Evolutionary conservation across 768 basidiomycete species (phyloP).

Genomic region (Infundibulicybe gibba): DNA sequence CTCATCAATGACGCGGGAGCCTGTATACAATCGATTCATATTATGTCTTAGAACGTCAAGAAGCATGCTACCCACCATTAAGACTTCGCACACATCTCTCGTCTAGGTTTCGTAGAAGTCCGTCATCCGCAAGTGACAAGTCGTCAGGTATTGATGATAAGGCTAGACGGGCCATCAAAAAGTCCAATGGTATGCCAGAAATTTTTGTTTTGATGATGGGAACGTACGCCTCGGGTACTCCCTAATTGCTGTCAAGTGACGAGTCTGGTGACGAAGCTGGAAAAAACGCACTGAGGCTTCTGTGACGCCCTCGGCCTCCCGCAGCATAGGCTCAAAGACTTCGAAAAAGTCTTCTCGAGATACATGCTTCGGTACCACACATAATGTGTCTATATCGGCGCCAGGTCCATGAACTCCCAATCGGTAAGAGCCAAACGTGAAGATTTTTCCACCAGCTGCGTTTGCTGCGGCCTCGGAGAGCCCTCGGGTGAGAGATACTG

Average conservation of each 20-base stretch:
- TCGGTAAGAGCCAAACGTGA: conserved; percentile 97
- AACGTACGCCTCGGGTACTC: conserved; percentile 95
- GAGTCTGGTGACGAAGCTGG: neutral
- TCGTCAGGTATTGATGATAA: conserved; percentile 90
- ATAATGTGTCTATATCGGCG: conserved; percentile 96
- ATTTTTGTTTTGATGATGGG: conserved; percentile 93
- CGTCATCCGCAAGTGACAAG: conserved; percentile 86
- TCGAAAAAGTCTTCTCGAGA: conserved; percentile 95
- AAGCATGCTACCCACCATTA: conserved; percentile 57
- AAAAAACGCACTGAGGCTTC: conserved; percentile 78
- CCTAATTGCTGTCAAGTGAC: conserved; percentile 41
- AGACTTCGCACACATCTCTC: conserved; percentile 94
- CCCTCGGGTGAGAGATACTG: conserved; percentile 73
- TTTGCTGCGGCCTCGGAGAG: conserved; percentile 85
- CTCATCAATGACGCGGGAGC: conserved; percentile 94
- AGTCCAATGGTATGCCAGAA: conserved; percentile 88
- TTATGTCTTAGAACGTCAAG: neutral
- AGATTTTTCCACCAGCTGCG: conserved; percentile 96
- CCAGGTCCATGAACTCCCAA: conserved; percentile 96
- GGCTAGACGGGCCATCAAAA: conserved; percentile 88
- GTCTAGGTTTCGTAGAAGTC: conserved; percentile 87
- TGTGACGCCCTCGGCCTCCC: conserved; percentile 74
- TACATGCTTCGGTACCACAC: conserved; percentile 96
- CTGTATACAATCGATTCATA: conserved; percentile 33
- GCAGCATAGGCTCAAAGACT: conserved; percentile 85